Base-by-base conservation (phyloP, 1,139 yeast genomes). In the Hanseniaspora sp. region DNA sequence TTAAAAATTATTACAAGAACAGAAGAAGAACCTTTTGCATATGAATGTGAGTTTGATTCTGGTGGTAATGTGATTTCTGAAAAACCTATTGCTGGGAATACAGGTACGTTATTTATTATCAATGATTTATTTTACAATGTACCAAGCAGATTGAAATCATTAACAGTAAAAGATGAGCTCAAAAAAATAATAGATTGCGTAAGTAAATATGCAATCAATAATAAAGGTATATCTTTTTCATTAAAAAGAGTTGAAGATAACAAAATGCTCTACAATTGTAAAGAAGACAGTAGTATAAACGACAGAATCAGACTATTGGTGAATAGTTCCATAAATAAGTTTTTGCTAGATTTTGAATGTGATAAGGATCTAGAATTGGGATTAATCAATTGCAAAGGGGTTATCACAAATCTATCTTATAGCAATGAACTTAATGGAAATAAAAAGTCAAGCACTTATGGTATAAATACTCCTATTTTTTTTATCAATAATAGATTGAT, bases 61-160 rank as follows among this genome's bases (percentile, higher is more conserved):
- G 80, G 81, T 58, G 96, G 96, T 1, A 74, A 72, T 43, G 66
- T 85, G 59, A 58, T 65, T 1, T 68, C 63, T 30, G 78, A 75
- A 0, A 86, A 77, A 59, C 88, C 96, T 0, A 74, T 79, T 1
- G 98, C 98, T 0, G 97, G 97, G 0, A 82, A 78, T 58, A 76
- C 75, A 47, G 99, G 99, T 0, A 92, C 98, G 0, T 88, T 83
- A 58, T 77, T 94, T 42, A 69, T 77, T 0, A 95, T 88, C 6
- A 96, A 88, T 64, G 96, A 92, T 64, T 71, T 94, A 57, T 94
- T 94, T 64, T 94, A 83, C 69, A 94, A 92, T 63, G 78, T 84
- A 31, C 95, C 96, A 0, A 78, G 95, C 0, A 74, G 98, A 54
- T 67, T 83, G 41, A 73, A 83, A 52, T 77, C 95, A 0, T 69